Evolutionary conservation across 1,284 basidiomycete species (phyloP).

Genomic region (Rugosomyces carneus): DNA sequence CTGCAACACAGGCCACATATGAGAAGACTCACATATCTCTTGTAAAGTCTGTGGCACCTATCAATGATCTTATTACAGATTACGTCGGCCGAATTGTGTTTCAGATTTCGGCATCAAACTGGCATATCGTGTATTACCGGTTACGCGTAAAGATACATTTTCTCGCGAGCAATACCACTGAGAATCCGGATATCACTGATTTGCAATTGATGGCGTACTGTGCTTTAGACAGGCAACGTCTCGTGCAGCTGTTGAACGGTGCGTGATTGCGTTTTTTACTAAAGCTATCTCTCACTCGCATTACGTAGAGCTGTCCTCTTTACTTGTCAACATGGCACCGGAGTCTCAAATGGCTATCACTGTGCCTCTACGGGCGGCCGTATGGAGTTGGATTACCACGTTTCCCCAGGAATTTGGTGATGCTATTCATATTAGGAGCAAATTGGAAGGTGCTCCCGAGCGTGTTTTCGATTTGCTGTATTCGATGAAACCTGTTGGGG

Average conservation of each 20-base stretch:
- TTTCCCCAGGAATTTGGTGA: conserved; percentile 81
- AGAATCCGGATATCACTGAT: conserved; percentile 63
- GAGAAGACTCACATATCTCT: conserved; percentile 65
- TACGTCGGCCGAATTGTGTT: conserved; percentile 79
- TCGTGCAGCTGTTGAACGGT: conserved; percentile 67
- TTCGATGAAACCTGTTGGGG: conserved; percentile 50
- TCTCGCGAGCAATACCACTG: conserved; percentile 49
- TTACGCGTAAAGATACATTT: conserved; percentile 69
- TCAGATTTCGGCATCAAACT: conserved; percentile 87
- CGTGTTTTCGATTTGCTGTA: conserved; percentile 77
- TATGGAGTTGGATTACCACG: conserved; percentile 91
- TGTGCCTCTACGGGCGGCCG: conserved; percentile 67
- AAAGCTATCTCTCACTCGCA: not conserved
- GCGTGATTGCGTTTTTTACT: conserved; percentile 10
- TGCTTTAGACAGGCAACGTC: conserved; percentile 57
- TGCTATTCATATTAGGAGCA: conserved; percentile 55
- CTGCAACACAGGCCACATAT: conserved; percentile 44
- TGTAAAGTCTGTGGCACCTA: conserved; percentile 47
- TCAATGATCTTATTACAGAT: conserved; percentile 60
- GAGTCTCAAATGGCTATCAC: conserved; percentile 74
- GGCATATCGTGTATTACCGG: conserved; percentile 73
- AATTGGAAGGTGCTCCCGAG: conserved; percentile 76
- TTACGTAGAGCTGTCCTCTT: conserved; percentile 66
- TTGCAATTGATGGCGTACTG: conserved; percentile 71
- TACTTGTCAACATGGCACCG: conserved; percentile 80